Conservation (phyloP, 805 yeast species). For the Candida ulmi region DNA sequence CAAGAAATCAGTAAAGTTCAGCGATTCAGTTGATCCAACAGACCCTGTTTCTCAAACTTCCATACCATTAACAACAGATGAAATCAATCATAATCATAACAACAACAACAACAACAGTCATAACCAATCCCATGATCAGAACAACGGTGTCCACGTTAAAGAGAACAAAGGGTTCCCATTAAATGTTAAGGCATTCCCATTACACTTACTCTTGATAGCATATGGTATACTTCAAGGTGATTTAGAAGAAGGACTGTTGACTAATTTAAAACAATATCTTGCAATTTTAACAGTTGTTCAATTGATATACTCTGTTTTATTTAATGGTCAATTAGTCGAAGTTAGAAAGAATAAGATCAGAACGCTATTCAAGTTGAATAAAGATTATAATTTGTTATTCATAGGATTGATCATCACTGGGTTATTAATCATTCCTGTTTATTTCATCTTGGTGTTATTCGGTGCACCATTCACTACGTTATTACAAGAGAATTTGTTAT, state of each 20-base stretch:
- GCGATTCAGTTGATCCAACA: not conserved
- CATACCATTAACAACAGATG: not conserved
- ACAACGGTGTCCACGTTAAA: no score
- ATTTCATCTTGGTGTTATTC: slow-evolving; percentile 46
- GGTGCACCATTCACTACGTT: slow-evolving; percentile 74
- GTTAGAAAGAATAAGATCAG: slow-evolving; percentile 1
- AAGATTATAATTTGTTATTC: slow-evolving; percentile 6
- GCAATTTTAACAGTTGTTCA: not conserved
- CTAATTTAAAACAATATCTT: not conserved
- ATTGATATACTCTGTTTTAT: not conserved
- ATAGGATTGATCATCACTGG: slow-evolving; percentile 10
- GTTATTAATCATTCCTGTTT: slow-evolving; percentile 22
- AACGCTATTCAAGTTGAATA: not conserved
- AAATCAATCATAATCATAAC: no score
- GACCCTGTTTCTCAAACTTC: not conserved
- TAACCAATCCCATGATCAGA: no score
- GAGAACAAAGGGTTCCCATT: no score
- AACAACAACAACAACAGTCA: no score
- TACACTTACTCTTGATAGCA: no score
- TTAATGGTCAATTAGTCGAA: not conserved
- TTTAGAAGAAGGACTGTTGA: no score
- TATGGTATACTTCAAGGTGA: no score
- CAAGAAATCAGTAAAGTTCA: not conserved
- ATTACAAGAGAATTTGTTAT: slow-evolving; percentile 47
- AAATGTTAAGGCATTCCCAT: no score